A percentile compares a stretch with the other conserved stretches of the same genome.
phyloP scores from a whole-genome alignment of 169 alveolate genomes.

The Eimeria necatrix region DNA sequence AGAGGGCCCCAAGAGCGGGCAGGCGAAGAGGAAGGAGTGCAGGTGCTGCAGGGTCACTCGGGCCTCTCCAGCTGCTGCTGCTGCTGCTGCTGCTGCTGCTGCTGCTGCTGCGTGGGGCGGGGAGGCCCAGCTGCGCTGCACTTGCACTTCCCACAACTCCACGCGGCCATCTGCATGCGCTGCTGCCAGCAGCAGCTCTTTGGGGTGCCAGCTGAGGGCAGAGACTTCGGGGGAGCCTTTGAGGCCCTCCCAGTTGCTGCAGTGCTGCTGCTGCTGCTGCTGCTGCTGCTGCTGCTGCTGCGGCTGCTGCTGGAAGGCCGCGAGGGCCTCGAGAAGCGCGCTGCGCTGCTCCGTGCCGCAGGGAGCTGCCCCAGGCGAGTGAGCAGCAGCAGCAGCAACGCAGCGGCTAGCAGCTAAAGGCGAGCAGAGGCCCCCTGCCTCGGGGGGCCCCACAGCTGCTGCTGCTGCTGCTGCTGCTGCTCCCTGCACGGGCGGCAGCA shows the following conservation, averaged over 20 bases:
- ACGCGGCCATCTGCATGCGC: slow-evolving; percentile 60
- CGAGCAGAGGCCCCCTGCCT: background rate
- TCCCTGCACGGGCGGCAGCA: slow-evolving; percentile 5
- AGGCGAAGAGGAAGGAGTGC: background rate
- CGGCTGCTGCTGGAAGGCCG: slow-evolving; percentile 23
- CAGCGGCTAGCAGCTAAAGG: background rate
- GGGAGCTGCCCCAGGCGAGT: background rate
- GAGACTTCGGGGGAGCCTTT: slow-evolving; percentile 35
- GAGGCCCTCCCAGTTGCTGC: slow-evolving; percentile 50
- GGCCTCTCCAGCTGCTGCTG: slow-evolving; percentile 25
- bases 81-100: background rate
- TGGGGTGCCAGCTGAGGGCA: slow-evolving; percentile 70
- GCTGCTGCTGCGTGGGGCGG: slow-evolving; percentile 14
- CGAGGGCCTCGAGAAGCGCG: slow-evolving; percentile 13
- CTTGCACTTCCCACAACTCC: slow-evolving; percentile 47
- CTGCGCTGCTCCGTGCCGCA: slow-evolving; percentile 41
- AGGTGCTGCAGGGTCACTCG: slow-evolving; percentile 14
- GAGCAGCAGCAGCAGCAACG: background rate
- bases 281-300: slow-evolving; percentile 61
- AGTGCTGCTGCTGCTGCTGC: slow-evolving; percentile 22
- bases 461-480: too few species aligned
- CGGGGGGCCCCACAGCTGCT: slow-evolving; percentile 7
- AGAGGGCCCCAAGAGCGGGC: background rate
- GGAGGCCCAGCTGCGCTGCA: background rate
- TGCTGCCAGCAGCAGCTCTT: slow-evolving; percentile 56